phyloP scores from a whole-genome alignment of 169 alveolate genomes.

The Plasmodium ovale region DNA sequence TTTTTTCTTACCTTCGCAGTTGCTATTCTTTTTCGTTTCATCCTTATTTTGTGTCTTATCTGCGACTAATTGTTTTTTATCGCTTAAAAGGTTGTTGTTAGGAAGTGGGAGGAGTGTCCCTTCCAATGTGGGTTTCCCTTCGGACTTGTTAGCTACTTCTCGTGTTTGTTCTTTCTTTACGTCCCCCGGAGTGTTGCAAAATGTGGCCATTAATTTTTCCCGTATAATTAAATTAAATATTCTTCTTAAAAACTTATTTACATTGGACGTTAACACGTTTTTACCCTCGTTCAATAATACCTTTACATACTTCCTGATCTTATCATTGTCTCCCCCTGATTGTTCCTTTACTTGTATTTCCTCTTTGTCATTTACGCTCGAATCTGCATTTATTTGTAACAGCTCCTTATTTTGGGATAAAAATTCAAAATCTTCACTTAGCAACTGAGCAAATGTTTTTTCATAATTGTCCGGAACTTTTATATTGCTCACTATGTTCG shows the following conservation, averaged over 20 bases:
- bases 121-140: too few relatives aligned
- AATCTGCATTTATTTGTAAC: too few relatives aligned
- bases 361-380: neutral
- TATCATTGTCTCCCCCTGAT: conserved; percentile 3
- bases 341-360: conserved; percentile 9
- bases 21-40: neutral
- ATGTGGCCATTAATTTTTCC: conserved; percentile 33
- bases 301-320: conserved; percentile 11
- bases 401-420: neutral
- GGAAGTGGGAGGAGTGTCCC: too few relatives aligned
- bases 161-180: neutral
- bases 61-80: neutral
- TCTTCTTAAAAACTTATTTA: conserved; percentile 10
- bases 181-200: conserved; percentile 15
- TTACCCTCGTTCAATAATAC: conserved; percentile 1
- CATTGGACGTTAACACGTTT: neutral
- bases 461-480: neutral
- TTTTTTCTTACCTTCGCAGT: neutral
- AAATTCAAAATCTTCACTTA: neutral
- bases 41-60: neutral
- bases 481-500: neutral
- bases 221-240: conserved; percentile 27
- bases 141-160: neutral
- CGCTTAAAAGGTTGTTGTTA: too few relatives aligned
- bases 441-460: neutral